phyloP scores from a whole-genome alignment of 2,329 filamentous ascomycete genomes.

The Venturia nashicola region DNA sequence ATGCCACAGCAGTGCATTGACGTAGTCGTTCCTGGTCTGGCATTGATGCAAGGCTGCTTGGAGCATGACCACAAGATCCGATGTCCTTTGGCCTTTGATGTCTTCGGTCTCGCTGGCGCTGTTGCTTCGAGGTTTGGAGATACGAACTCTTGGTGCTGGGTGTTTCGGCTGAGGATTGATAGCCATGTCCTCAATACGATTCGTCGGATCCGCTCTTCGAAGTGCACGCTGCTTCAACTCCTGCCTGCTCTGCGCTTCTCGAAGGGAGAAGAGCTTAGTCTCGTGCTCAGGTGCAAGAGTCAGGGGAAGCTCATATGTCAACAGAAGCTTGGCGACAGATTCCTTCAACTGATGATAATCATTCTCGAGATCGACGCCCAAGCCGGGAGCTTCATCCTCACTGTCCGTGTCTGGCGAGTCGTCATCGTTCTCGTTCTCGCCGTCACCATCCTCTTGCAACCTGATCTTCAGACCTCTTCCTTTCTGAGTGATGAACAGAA shows the following conservation, averaged over 20 bases:
- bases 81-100: constrained; percentile 26
- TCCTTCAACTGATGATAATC: constrained; percentile 73
- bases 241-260: constrained; percentile 39
- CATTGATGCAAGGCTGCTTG: constrained; percentile 66
- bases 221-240: background rate
- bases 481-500: constrained; percentile 65
- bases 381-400: constrained; percentile 29
- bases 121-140: constrained; percentile 20
- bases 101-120: constrained; percentile 21
- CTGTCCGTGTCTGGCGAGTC: constrained; percentile 37
- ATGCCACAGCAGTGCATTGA: constrained; percentile 76
- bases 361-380: constrained; percentile 52
- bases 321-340: constrained; percentile 66
- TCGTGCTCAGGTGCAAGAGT: constrained; percentile 47
- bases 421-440: constrained; percentile 51
- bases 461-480: constrained; percentile 57
- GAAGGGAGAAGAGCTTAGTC: constrained; percentile 56
- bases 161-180: constrained; percentile 26
- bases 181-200: constrained; percentile 20
- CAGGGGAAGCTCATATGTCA: constrained; percentile 70
- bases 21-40: constrained; percentile 67
- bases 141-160: background rate
- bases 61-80: constrained; percentile 58
- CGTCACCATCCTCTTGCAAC: constrained; percentile 59
- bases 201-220: constrained; percentile 6